Evolutionary conservation across 345 rosid genomes (phyloP).

Genomic region (Camelina hispida): DNA sequence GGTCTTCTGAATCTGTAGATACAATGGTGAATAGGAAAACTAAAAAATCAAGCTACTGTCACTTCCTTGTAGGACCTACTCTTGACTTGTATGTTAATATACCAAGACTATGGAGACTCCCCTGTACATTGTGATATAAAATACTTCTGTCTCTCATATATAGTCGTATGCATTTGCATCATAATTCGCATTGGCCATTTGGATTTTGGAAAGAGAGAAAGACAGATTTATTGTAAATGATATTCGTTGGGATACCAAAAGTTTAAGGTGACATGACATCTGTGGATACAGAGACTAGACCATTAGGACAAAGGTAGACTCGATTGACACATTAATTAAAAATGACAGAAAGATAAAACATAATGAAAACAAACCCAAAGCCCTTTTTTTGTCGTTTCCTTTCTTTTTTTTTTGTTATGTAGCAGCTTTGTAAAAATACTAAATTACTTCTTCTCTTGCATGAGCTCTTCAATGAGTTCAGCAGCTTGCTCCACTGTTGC

Average conservation of each 20-base stretch:
- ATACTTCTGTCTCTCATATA: neutral
- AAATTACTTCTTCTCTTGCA: slow-evolving; percentile 45
- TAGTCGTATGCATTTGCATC: neutral
- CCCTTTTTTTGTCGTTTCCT: neutral
- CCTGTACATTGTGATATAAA: slow-evolving; percentile 26
- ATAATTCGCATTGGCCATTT: neutral
- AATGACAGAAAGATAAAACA: slow-evolving; percentile 11
- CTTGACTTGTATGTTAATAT: slow-evolving; percentile 20
- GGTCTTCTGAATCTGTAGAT: slow-evolving; percentile 29
- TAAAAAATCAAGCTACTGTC: slow-evolving; percentile 5
- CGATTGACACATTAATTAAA: slow-evolving; percentile 22
- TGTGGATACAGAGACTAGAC: slow-evolving; percentile 32
- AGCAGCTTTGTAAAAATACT: neutral
- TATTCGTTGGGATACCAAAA: neutral
- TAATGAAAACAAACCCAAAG: slow-evolving; percentile 30
- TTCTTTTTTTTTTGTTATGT: neutral
- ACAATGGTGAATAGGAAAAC: slow-evolving; percentile 16
- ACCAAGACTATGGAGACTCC: slow-evolving; percentile 16
- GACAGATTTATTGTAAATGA: neutral
- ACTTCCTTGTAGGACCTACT: slow-evolving; percentile 23
- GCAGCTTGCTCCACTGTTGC: slow-evolving; percentile 72
- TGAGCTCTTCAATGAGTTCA: slow-evolving; percentile 64
- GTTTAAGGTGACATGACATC: slow-evolving; percentile 26
- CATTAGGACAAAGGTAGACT: slow-evolving; percentile 23
- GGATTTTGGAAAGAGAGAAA: neutral